Evolutionary conservation across 1,284 basidiomycete genomes (phyloP).

Genomic region (Vanrija pseudolonga): DNA sequence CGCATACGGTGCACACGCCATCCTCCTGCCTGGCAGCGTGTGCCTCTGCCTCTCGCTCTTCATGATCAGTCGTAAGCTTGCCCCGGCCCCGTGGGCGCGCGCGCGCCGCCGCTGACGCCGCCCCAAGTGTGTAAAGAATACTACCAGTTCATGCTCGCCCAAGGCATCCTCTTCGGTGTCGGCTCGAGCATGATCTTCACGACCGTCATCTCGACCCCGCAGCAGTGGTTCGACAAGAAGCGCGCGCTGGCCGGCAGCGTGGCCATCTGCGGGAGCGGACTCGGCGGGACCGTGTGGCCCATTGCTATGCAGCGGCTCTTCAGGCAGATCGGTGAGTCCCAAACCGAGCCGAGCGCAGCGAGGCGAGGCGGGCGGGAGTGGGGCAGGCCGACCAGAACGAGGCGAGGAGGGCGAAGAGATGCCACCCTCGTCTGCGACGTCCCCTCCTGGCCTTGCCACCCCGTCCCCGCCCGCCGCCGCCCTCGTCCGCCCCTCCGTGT

Average conservation of each 20-base stretch:
- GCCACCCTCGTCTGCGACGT: too few species aligned
- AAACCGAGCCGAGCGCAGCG: too few species aligned
- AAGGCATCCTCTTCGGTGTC: slow-evolving; percentile 25
- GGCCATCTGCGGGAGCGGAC: slow-evolving; percentile 23
- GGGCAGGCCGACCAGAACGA: too few species aligned
- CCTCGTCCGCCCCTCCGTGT: too few species aligned
- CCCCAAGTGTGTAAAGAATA: slow-evolving; percentile 55
- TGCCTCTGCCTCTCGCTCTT: slow-evolving; percentile 43
- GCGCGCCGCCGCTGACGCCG: slow-evolving; percentile 14
- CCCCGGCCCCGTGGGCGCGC: not conserved
- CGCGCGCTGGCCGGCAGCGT: slow-evolving; percentile 33
- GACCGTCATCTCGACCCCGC: slow-evolving; percentile 53
- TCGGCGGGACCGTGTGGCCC: slow-evolving; percentile 44
- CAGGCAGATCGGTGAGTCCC: slow-evolving; percentile 10
- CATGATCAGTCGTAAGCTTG: slow-evolving; percentile 21
- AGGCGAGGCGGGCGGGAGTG: too few species aligned
- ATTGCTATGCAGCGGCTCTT: slow-evolving; percentile 37
- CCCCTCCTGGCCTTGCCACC: too few species aligned
- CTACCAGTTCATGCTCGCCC: slow-evolving; percentile 52
- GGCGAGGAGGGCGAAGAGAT: too few species aligned
- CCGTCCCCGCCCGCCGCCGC: too few species aligned
- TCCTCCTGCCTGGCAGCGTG: slow-evolving; percentile 51
- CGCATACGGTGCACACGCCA: slow-evolving; percentile 37
- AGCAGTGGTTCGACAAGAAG: slow-evolving; percentile 53
- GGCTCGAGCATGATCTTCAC: slow-evolving; percentile 53